phyloP scores from a whole-genome alignment of 202 grass and related monocot species.

The Panicum virgatum region DNA sequence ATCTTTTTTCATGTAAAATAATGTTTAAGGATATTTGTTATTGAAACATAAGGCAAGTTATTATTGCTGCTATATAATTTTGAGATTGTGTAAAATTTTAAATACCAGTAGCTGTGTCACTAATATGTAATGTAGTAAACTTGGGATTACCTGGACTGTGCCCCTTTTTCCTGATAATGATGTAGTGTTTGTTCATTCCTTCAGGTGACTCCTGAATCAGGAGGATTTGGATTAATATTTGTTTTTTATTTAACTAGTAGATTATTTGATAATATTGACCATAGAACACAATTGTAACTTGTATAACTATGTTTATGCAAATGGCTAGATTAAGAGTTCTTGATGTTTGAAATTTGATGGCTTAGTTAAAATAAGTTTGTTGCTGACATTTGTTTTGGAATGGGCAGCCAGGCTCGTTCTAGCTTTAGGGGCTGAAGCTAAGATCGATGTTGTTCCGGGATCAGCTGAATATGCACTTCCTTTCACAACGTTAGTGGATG shows the following conservation, averaged over 20 bases:
- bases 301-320: neutral
- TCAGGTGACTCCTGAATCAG: neutral
- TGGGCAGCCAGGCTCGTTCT: constrained; percentile 99
- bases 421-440: constrained; percentile 97
- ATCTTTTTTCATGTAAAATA: neutral
- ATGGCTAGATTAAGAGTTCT: neutral
- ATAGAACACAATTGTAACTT: neutral
- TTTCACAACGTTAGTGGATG: constrained; percentile 88
- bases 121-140: neutral
- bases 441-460: constrained; percentile 80
- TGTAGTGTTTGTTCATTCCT: neutral
- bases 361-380: constrained; percentile 18
- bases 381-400: constrained; percentile 58
- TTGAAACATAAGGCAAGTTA: neutral
- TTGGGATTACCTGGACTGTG: neutral
- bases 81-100: neutral
- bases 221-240: neutral
- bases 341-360: neutral
- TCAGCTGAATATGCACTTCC: constrained; percentile 90
- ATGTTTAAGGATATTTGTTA: neutral
- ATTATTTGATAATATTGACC: constrained; percentile 11
- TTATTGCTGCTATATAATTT: constrained; percentile 11
- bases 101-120: neutral
- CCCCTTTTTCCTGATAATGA: neutral
- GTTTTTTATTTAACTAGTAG: neutral